Evolutionary conservation across 2,329 filamentous ascomycete genomes (phyloP), one percentile per base, ranked within the genome.

Genomic region (Arachnopeziza araneosa): DNA sequence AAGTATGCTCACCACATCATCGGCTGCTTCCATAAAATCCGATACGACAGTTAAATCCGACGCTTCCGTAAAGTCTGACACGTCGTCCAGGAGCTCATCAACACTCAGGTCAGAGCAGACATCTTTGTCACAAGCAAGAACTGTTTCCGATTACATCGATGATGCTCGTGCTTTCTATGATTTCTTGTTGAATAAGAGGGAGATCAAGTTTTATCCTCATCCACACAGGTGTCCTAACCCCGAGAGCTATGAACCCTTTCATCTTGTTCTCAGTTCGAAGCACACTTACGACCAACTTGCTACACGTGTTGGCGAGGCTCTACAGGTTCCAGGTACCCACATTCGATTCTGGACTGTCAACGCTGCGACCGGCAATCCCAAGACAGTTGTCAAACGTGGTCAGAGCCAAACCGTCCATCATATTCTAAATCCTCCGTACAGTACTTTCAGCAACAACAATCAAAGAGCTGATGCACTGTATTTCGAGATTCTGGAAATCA

Each of bases 401-500:
- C 81, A 72, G 61, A 68, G 60, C 62, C 83, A 88, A 60, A 96
- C 82, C n/a, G 79, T 99, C 14, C 82, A 83, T 56, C 86, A 85
- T 64, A 96, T 98, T 52, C 80, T 99, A 19, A 87, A 85, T 63
- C 87, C 90, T 12, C 84, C 87, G 56, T 90, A 90, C 57, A 86
- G 85, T 65, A 82, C 82, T 12, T 89, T 91, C 66, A 82, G 88
- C 55, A 89, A 86, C 66, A 83, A 83, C 59, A 86, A 82, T 32
- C 89, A 92, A 70, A 83, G 87, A 58, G 77, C 82, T 22, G 93
- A 98, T 74, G 85, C 88, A 0, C 79, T 99, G 56, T 98, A 88
- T 74, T 99, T 93, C 71, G 95, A 99, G 73, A 85, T 98, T 26
- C 78, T 99, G 50, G 95, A 99, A 64, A 96, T 97, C 79, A 96